Conservation (phyloP, 345 rosid genomes). For the Pseudoturritis turrita region DNA sequence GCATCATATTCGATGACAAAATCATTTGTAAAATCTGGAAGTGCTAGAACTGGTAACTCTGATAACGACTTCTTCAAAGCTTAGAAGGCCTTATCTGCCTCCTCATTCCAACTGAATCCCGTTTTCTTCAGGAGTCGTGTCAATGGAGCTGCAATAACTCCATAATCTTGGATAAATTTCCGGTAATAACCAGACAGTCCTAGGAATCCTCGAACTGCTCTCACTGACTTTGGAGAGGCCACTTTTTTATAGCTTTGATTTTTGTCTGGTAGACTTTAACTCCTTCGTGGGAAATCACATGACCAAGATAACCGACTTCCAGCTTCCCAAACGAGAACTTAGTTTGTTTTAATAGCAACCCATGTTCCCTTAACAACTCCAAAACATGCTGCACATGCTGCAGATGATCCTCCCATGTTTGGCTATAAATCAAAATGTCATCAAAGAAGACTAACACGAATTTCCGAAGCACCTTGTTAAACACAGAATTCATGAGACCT, state of each 20-base stretch:
- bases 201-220: neutral
- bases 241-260: neutral
- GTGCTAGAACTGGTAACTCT: neutral
- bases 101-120: neutral
- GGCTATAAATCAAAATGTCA: neutral
- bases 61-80: neutral
- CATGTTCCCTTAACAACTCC: neutral
- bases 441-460: neutral
- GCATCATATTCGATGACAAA: neutral
- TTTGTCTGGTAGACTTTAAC: neutral
- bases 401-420: neutral
- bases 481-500: neutral
- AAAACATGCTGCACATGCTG: neutral
- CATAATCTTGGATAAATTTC: neutral
- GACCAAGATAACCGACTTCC: neutral
- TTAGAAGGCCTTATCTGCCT: neutral
- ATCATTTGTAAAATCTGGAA: neutral
- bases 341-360: neutral
- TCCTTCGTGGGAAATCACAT: neutral
- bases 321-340: neutral
- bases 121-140: neutral
- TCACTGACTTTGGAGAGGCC: neutral
- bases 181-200: neutral
- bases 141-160: neutral
- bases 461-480: neutral